A percentile compares a stretch with the other conserved stretches of the same genome.
Evolutionary conservation across 2,329 filamentous ascomycete genomes (phyloP).

Genomic region (Colletotrichum lini): DNA sequence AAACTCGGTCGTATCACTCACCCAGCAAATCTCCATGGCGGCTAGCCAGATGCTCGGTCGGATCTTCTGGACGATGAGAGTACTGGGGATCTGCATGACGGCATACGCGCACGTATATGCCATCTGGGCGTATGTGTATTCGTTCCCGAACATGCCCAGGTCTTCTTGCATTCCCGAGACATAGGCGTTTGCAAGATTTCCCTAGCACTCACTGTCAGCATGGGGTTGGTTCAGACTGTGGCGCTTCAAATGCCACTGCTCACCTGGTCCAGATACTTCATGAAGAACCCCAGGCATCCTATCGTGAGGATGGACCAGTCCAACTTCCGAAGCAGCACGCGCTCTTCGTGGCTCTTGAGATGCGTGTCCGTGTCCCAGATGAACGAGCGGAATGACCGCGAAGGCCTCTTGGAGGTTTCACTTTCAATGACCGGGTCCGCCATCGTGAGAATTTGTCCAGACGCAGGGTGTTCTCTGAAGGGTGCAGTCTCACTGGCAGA

Average conservation of each 20-base stretch:
- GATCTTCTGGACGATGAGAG: slow-evolving; percentile 48
- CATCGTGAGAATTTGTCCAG: not conserved
- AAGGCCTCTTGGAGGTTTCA: slow-evolving; percentile 3
- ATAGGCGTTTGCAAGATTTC: slow-evolving; percentile 47
- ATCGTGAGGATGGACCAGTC: slow-evolving; percentile 45
- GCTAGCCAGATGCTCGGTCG: slow-evolving; percentile 49
- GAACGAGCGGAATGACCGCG: slow-evolving; percentile 47
- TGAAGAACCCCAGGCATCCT: slow-evolving; percentile 37
- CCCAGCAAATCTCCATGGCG: slow-evolving; percentile 47
- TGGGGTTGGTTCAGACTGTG: not conserved
- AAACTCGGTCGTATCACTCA: not conserved
- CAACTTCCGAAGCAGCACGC: slow-evolving; percentile 46
- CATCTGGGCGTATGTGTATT: slow-evolving; percentile 46
- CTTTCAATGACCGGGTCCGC: not conserved
- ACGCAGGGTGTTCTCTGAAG: too few relatives aligned
- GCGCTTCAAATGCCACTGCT: not conserved
- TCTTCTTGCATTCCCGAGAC: slow-evolving; percentile 49
- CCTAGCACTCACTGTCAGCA: not conserved
- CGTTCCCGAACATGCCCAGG: slow-evolving; percentile 46
- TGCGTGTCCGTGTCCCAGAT: slow-evolving; percentile 50
- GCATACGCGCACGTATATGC: slow-evolving; percentile 46
- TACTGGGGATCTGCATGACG: slow-evolving; percentile 47
- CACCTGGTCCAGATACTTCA: slow-evolving; percentile 48
- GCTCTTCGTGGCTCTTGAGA: slow-evolving; percentile 47
- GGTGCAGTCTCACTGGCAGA: not conserved